Conservation (phyloP, 2,329 filamentous ascomycete species). For the Apiospora arundinis region DNA sequence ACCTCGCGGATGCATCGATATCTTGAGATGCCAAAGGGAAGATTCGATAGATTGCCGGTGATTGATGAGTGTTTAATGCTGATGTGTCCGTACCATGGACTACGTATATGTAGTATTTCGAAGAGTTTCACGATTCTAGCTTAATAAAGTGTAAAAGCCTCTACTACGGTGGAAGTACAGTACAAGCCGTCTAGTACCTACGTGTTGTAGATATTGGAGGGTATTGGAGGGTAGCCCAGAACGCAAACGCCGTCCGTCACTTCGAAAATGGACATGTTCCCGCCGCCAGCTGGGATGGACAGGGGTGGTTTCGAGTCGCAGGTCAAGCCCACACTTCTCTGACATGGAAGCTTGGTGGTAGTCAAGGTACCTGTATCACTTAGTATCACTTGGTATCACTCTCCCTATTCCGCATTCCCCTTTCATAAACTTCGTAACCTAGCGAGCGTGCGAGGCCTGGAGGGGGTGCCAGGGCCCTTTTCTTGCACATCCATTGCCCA, state of each 20-base stretch:
- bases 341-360: slow-evolving; percentile 44
- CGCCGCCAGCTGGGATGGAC: slow-evolving; percentile 12
- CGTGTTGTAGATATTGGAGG: too few relatives aligned
- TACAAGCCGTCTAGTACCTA: neutral
- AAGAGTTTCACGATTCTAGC: slow-evolving; percentile 18
- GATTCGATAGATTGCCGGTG: slow-evolving; percentile 9
- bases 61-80: neutral
- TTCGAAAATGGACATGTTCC: slow-evolving; percentile 15
- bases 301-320: slow-evolving; percentile 29
- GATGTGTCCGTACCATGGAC: neutral
- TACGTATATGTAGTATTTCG: neutral
- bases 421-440: slow-evolving; percentile 35
- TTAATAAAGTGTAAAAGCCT: slow-evolving; percentile 16
- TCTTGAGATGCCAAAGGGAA: neutral
- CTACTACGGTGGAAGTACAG: neutral
- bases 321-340: slow-evolving; percentile 45
- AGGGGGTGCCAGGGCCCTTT: slow-evolving; percentile 29
- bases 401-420: slow-evolving; percentile 42
- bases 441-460: neutral
- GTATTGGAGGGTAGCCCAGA: neutral
- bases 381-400: slow-evolving; percentile 28
- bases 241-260: neutral
- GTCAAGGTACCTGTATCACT: slow-evolving; percentile 46
- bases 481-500: slow-evolving; percentile 21
- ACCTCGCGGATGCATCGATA: neutral